Evolutionary conservation across 2,329 filamentous ascomycete genomes (phyloP).

Genomic region (Cladosporium phlei): DNA sequence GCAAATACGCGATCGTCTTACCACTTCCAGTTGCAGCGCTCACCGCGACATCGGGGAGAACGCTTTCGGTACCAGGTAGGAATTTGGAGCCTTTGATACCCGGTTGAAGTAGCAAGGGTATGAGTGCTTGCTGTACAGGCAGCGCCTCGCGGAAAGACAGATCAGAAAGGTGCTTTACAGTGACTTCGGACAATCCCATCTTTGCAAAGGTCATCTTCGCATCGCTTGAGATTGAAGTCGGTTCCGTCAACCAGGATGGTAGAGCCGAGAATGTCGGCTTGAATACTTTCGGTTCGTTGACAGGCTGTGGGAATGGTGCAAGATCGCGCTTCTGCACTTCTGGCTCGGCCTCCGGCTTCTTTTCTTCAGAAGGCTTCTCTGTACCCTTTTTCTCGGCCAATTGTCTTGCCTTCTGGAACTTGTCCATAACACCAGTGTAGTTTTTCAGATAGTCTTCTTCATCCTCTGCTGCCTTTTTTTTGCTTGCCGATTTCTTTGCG

Average conservation of each 20-base stretch:
- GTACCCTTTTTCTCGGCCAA: constrained; percentile 22
- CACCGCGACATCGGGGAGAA: constrained; percentile 70
- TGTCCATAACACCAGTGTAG: constrained; percentile 37
- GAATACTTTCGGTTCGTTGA: constrained; percentile 53
- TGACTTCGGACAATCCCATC: constrained; percentile 58
- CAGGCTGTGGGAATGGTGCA: constrained; percentile 75
- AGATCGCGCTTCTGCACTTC: constrained; percentile 49
- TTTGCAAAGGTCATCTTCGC: constrained; percentile 58
- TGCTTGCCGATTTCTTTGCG: constrained; percentile 26
- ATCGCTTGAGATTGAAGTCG: constrained; percentile 62
- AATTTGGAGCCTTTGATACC: constrained; percentile 33
- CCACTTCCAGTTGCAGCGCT: constrained; percentile 93
- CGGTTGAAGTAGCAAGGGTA: constrained; percentile 71
- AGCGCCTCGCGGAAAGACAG: constrained; percentile 68
- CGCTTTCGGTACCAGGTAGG: constrained; percentile 23
- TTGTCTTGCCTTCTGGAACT: constrained; percentile 41
- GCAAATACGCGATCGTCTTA: constrained; percentile 85
- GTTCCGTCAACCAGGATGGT: constrained; percentile 74
- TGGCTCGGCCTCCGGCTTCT: constrained; percentile 22
- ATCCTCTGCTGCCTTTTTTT: constrained; percentile 25
- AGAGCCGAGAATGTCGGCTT: constrained; percentile 70
- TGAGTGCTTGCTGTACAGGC: constrained; percentile 71
- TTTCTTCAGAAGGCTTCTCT: neutral
- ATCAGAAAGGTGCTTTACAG: constrained; percentile 58
- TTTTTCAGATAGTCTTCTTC: constrained; percentile 29